phyloP scores from a whole-genome alignment of 306 rosid species.

The Albizia julibrissin region DNA sequence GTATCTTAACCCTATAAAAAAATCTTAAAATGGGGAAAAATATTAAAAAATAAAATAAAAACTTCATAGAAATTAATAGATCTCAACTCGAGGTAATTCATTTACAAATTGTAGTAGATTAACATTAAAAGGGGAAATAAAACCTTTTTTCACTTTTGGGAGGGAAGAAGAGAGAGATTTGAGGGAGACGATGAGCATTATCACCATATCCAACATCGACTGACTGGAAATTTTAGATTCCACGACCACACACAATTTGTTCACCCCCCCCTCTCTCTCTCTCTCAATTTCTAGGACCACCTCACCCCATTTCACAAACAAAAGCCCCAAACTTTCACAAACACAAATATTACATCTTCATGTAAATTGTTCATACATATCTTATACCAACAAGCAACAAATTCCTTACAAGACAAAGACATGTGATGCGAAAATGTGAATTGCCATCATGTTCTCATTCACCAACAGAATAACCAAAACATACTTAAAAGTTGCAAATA shows the following conservation, averaged over 20 bases:
- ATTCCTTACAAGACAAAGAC: not conserved
- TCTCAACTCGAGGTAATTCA: not conserved
- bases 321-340: not conserved
- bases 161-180: not conserved
- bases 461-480: not conserved
- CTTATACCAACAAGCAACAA: not conserved
- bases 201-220: conserved; percentile 2
- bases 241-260: not conserved
- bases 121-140: not conserved
- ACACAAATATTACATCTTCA: too few species aligned
- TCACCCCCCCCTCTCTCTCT: fast-evolving
- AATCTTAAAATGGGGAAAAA: not conserved
- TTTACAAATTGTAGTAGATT: not conserved
- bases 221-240: not conserved
- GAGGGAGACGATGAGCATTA: not conserved
- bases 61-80: too few species aligned
- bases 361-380: not conserved
- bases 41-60: too few species aligned
- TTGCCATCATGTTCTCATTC: not conserved
- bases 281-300: not conserved
- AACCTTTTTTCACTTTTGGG: not conserved
- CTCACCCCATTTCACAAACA: not conserved
- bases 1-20: too few species aligned
- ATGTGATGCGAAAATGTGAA: not conserved
- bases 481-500: not conserved